These are phyloP conservation scores for Phascolomyces articulosus DNA, from an alignment of 371 early-diverging fungal species.

Conservation along the genomic window DNA sequence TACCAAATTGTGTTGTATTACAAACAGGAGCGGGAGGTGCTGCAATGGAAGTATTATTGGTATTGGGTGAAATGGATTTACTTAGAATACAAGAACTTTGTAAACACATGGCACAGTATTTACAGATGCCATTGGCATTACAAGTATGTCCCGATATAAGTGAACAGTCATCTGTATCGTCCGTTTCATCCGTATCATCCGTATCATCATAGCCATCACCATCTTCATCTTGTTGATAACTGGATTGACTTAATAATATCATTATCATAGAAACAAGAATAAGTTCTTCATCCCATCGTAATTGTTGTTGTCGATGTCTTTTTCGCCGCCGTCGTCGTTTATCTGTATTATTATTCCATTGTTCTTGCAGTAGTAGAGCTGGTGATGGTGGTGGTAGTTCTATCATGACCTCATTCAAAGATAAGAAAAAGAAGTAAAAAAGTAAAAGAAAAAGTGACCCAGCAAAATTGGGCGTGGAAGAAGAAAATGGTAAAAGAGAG, in stretches of 20 bases:
- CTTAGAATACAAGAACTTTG: conserved; percentile 41
- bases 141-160: conserved; percentile 41
- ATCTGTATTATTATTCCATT: no score
- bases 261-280: background rate
- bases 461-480: background rate
- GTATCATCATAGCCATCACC: background rate
- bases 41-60: conserved; percentile 5
- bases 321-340: no score
- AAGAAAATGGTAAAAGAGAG: background rate
- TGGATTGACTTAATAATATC: background rate
- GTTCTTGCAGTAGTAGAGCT: no score
- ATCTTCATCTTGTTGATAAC: conserved; percentile 11
- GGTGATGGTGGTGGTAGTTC: no score
- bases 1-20: conserved; percentile 33
- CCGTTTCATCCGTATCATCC: conserved; percentile 17
- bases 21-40: conserved; percentile 15
- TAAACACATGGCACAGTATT: conserved; percentile 53
- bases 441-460: no score
- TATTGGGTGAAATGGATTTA: conserved; percentile 16
- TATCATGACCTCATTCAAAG: no score
- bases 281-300: no score
- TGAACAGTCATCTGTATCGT: conserved; percentile 30
- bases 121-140: conserved; percentile 39
- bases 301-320: no score
- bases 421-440: background rate